phyloP scores from a whole-genome alignment of 2,329 filamentous ascomycete genomes.

The Leptographium wingfieldii region DNA sequence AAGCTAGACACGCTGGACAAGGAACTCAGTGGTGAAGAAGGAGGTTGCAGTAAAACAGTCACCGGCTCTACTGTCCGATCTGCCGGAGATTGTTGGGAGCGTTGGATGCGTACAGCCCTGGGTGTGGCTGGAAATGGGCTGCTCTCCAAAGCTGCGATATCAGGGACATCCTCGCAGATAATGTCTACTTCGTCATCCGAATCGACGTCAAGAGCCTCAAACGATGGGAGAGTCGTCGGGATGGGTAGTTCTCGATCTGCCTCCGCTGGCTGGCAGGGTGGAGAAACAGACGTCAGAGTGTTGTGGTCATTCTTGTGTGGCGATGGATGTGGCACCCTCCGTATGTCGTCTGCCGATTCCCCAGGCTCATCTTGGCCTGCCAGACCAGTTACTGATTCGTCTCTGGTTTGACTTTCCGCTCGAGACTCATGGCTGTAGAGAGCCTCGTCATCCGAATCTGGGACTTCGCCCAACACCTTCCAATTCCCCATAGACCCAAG shows the following conservation, averaged over 20 bases:
- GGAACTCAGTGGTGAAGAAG: slow-evolving; percentile 7
- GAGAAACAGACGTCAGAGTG: neutral
- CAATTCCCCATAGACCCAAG: slow-evolving; percentile 25
- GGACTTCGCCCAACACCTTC: slow-evolving; percentile 31
- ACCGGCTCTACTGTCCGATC: neutral
- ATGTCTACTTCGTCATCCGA: slow-evolving; percentile 11
- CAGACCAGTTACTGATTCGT: neutral
- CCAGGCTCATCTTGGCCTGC: neutral
- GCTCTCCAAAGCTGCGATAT: neutral
- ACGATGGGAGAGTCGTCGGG: neutral
- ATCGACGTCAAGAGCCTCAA: neutral
- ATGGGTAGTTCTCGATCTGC: neutral
- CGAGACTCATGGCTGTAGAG: slow-evolving; percentile 20
- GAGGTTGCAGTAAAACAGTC: neutral
- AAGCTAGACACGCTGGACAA: slow-evolving; percentile 2
- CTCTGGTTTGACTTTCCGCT: neutral
- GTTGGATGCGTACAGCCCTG: neutral
- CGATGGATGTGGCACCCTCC: neutral
- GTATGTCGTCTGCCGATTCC: neutral
- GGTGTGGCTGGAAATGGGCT: neutral
- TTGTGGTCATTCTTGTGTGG: neutral
- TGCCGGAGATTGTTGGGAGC: neutral
- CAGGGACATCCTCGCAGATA: neutral
- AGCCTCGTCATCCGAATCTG: slow-evolving; percentile 30
- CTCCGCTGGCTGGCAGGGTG: neutral